Base-by-base conservation (phyloP, 805 yeast species). In the Saturnispora bothae region DNA sequence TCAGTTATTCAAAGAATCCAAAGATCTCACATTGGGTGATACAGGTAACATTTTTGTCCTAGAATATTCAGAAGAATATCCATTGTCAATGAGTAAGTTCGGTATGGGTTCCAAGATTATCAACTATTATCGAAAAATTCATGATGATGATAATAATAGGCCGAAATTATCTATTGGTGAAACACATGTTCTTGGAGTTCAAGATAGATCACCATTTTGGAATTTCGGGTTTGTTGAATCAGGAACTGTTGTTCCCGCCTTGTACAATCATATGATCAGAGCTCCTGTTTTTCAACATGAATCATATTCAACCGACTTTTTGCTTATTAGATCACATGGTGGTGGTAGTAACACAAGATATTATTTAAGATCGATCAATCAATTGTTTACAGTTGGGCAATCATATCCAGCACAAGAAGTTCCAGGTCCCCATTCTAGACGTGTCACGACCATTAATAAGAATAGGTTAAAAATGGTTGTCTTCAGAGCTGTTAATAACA, bases 181-280 rank as follows among this genome's bases (percentile, higher is more conserved):
- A 56, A 92, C 97, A 0, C 92, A 83, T 60, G 95, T 92, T 3
- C 65, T 92, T 27, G 96, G 96, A n/a, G 83, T 84, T 1, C 95
- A 88, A 54, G 98, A 92, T 60, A 71, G 94, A 50, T 83, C 95
- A 6, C 96, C 98, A 10, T 92, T 92, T 56, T 92, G 98, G 97
- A 92, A 88, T 57, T 92, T 86, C 63, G 98, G 98, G 1, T 83
- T 82, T 61, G 97, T 92, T 6, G 95, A 85, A 33, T 83, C 86
- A 3, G 98, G 98, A 3, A 84, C 81, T 49, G 75, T 85, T 39
- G 96, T 88, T 3, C 97, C 97, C 1, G 83, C 98, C 0, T 62
- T 89, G 33, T 92, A 92, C 62, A 92, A 89, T 56, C 82, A 85
- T 50, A 79, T 92, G 81, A 58, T 81, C 4, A 65, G 98, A 44